Conservation (phyloP, 208 protist genomes). For the Crithidia bombi region DNA sequence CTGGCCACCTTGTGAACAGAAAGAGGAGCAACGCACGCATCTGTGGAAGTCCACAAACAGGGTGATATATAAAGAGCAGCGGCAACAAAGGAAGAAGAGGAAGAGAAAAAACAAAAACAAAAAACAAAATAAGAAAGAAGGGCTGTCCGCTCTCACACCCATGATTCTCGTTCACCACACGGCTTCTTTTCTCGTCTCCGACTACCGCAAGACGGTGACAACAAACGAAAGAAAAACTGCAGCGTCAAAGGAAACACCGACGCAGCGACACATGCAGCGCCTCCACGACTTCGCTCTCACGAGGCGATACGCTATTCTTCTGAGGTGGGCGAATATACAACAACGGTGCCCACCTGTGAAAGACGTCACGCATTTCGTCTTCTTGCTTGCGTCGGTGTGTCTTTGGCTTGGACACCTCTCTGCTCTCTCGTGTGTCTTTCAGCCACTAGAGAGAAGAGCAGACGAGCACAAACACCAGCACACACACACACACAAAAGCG, state of each 20-base stretch:
- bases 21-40: not conserved
- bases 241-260: not conserved
- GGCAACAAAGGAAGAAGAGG: conserved; percentile 14
- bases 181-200: not conserved
- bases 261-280: not conserved
- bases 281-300: not conserved
- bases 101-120: conserved; percentile 14
- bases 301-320: not conserved
- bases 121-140: not conserved
- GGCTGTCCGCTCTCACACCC: not conserved
- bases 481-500: too few relatives aligned
- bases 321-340: conserved; percentile 5
- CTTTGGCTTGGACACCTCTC: too few relatives aligned
- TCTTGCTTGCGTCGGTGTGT: too few relatives aligned
- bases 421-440: too few relatives aligned
- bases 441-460: too few relatives aligned
- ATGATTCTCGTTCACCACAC: not conserved
- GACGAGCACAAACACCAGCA: too few relatives aligned
- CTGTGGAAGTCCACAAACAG: not conserved
- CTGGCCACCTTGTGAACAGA: too few relatives aligned
- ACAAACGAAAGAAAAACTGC: not conserved
- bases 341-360: not conserved
- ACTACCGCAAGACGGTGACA: not conserved
- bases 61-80: not conserved
- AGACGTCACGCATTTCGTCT: conserved; percentile 3